Percentiles rank a stretch among this genome's conserved stretches.
phyloP scores from a whole-genome alignment of 2,329 filamentous ascomycete genomes.

The Aspergillus viridinutans region DNA sequence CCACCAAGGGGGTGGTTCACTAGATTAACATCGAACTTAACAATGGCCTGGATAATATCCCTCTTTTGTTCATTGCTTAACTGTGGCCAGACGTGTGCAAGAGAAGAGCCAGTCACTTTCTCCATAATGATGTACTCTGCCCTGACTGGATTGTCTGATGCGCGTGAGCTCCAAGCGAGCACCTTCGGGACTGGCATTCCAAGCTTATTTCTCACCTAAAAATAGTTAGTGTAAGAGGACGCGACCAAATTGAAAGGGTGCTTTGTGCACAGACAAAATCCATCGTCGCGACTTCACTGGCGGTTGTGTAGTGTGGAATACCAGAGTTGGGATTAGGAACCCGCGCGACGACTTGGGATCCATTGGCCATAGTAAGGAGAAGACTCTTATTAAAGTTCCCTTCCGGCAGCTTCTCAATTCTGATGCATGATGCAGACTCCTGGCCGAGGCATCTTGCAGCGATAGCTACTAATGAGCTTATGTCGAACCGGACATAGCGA shows the following conservation, averaged over 20 bases:
- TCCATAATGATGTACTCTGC: not conserved
- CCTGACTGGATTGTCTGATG: not conserved
- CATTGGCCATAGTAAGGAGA: not conserved
- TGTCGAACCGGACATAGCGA: not conserved
- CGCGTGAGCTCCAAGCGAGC: not conserved
- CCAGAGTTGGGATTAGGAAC: not conserved
- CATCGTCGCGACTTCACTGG: slow-evolving; percentile 1
- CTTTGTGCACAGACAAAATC: not conserved
- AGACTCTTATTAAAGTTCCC: not conserved
- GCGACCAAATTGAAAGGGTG: not conserved
- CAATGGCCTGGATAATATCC: not conserved
- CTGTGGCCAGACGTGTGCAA: not conserved
- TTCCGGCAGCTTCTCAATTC: not conserved
- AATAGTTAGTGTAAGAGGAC: not conserved
- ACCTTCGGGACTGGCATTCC: not conserved
- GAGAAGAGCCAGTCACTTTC: not conserved
- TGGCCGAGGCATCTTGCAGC: not conserved
- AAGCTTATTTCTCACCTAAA: not conserved
- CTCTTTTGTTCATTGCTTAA: not conserved
- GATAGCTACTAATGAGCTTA: not conserved
- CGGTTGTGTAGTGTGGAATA: not conserved
- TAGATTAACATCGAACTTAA: not conserved
- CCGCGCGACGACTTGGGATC: not conserved
- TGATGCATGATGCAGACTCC: not conserved
- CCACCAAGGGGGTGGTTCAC: not conserved